Conservation (phyloP, 257 asterid species). For the Ballota nigra region DNA sequence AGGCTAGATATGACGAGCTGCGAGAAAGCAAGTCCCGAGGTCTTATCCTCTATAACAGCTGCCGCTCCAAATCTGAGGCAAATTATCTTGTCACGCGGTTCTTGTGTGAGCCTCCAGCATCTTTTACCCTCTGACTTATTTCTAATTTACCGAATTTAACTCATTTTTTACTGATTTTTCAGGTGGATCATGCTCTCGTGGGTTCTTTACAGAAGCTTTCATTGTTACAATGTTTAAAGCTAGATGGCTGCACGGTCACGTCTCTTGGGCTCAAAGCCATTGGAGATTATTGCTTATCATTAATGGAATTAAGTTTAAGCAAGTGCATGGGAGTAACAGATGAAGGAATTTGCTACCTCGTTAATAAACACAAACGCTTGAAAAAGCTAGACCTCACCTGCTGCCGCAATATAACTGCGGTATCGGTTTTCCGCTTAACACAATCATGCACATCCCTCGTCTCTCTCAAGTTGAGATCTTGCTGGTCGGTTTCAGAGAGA, state of each 20-base stretch:
- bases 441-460: slow-evolving; percentile 64
- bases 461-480: slow-evolving; percentile 84
- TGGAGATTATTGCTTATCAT: slow-evolving; percentile 65
- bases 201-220: slow-evolving; percentile 6
- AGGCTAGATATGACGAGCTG: slow-evolving; percentile 89
- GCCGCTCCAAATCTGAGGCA: slow-evolving; percentile 46
- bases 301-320: slow-evolving; percentile 72
- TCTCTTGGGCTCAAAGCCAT: slow-evolving; percentile 72
- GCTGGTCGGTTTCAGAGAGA: slow-evolving; percentile 49
- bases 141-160: slow-evolving; percentile 4
- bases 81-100: slow-evolving; percentile 53
- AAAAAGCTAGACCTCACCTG: slow-evolving; percentile 82
- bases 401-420: slow-evolving; percentile 70
- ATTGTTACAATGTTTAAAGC: too few relatives aligned
- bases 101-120: slow-evolving; percentile 53
- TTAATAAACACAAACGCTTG: slow-evolving; percentile 60
- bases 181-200: slow-evolving; percentile 81
- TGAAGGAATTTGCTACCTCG: slow-evolving; percentile 63
- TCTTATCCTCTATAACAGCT: slow-evolving; percentile 53
- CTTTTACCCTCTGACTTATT: not conserved
- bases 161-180: slow-evolving; percentile 15
- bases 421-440: slow-evolving; percentile 61
- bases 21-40: slow-evolving; percentile 70
- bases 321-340: slow-evolving; percentile 84
- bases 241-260: too few relatives aligned